Percentiles rank a stretch among this genome's conserved stretches.
These are phyloP conservation scores for Leishmania turanica DNA, from an alignment of 208 protist species.

Conservation along the genomic window DNA sequence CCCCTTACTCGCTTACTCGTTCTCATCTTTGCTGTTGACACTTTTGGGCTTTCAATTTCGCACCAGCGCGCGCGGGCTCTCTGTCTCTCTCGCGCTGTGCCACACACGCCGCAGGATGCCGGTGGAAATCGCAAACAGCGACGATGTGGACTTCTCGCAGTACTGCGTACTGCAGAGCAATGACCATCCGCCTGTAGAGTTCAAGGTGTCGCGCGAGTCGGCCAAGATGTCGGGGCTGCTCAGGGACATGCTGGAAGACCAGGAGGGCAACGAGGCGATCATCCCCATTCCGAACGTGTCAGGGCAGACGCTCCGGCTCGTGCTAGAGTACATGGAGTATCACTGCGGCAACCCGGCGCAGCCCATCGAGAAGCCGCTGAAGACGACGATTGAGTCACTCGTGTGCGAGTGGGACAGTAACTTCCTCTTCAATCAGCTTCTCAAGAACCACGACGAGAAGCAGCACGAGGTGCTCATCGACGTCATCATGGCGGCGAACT, in stretches of 20 bases:
- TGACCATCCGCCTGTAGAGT: constrained; percentile 80
- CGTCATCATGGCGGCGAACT: constrained; percentile 95
- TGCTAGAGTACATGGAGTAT: constrained; percentile 95
- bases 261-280: constrained; percentile 69
- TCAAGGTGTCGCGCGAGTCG: constrained; percentile 83
- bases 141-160: constrained; percentile 82
- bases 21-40: neutral
- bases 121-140: constrained; percentile 48
- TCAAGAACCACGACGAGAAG: constrained; percentile 80
- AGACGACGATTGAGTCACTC: constrained; percentile 85
- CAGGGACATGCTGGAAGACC: constrained; percentile 93
- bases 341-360: constrained; percentile 84
- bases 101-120: constrained; percentile 38
- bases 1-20: neutral
- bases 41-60: neutral
- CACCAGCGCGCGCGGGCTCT: neutral
- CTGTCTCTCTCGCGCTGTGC: neutral
- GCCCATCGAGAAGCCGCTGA: constrained; percentile 88
- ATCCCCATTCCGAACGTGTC: constrained; percentile 94
- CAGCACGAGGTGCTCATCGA: constrained; percentile 93
- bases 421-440: constrained; percentile 81
- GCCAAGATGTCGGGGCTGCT: constrained; percentile 88
- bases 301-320: constrained; percentile 82
- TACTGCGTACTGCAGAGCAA: constrained; percentile 90
- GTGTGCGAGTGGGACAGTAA: constrained; percentile 89